Conservation (phyloP, 2,329 filamentous ascomycete species). For the Diaporthe sp. region DNA sequence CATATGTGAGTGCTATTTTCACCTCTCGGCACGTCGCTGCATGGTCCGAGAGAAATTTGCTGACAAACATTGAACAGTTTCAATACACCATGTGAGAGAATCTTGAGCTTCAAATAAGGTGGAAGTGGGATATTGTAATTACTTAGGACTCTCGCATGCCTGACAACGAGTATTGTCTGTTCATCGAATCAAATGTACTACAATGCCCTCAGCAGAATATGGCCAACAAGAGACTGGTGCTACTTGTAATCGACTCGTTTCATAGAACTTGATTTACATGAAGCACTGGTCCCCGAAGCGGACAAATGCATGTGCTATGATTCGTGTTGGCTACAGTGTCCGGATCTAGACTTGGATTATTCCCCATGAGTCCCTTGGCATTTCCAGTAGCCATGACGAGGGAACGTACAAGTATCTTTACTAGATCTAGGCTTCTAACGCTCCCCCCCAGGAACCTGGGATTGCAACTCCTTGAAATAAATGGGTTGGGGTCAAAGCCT, state of each 20-base stretch:
- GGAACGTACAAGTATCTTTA: too few species aligned
- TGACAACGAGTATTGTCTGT: background rate
- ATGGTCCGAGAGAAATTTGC: background rate
- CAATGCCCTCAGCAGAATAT: too few species aligned
- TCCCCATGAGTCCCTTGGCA: background rate
- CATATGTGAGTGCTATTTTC: slow-evolving; percentile 46
- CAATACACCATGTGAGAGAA: slow-evolving; percentile 30
- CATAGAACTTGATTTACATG: too few species aligned
- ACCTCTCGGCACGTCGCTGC: background rate
- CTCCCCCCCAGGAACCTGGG: too few species aligned
- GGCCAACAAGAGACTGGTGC: background rate
- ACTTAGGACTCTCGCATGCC: too few species aligned
- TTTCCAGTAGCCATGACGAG: too few species aligned
- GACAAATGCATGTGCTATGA: background rate
- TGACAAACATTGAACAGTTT: background rate
- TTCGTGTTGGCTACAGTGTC: background rate
- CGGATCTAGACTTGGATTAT: background rate
- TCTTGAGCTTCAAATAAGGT: background rate
- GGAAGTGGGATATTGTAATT: background rate
- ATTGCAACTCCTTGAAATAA: background rate
- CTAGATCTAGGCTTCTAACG: background rate
- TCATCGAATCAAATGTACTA: background rate
- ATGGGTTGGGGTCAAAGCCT: too few species aligned
- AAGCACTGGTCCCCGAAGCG: background rate
- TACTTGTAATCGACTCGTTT: background rate